Conservation (phyloP, 345 rosid genomes). For the Bretschneidera sinensis region DNA sequence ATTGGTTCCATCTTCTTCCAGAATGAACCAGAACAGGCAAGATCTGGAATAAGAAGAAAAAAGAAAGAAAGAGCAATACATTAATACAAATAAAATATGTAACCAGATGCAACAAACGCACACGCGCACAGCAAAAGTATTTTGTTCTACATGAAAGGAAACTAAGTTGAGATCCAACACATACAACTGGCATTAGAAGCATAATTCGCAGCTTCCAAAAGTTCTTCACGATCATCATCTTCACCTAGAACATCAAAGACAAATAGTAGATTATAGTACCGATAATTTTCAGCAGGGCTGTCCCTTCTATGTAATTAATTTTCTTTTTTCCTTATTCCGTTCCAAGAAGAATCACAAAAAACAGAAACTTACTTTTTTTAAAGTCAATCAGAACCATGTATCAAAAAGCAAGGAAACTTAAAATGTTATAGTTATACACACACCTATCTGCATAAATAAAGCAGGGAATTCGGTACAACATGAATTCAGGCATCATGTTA, state of each 20-base stretch:
- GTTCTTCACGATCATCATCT: constrained; percentile 54
- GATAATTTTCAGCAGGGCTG: constrained; percentile 6
- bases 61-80: neutral
- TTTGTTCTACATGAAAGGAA: neutral
- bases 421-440: neutral
- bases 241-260: constrained; percentile 31
- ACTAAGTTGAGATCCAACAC: constrained; percentile 11
- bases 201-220: constrained; percentile 43
- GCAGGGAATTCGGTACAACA: neutral
- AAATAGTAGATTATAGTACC: constrained; percentile 6
- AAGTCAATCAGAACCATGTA: too few relatives aligned
- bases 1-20: constrained; percentile 46
- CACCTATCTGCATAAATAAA: neutral
- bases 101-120: neutral
- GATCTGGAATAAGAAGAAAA: constrained; percentile 29
- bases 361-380: neutral
- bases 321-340: neutral
- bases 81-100: neutral
- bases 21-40: constrained; percentile 37
- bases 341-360: neutral
- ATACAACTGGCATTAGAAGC: constrained; percentile 46
- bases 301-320: neutral
- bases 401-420: neutral
- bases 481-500: neutral
- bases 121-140: neutral